phyloP scores from a whole-genome alignment of 1,284 basidiomycete species.

The Fomitopsis palustris region DNA sequence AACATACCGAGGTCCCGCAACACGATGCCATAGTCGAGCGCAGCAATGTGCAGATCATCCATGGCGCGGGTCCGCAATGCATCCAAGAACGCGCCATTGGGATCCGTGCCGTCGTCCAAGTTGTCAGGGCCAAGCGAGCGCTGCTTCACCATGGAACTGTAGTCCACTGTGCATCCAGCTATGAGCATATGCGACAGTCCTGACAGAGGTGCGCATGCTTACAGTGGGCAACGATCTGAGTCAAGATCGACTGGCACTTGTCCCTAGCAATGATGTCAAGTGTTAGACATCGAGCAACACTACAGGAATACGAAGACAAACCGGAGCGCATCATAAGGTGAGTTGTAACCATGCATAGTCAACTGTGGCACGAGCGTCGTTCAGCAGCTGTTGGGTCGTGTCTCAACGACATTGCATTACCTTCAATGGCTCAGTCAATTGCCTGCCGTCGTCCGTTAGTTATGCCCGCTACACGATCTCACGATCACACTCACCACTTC shows the following conservation, averaged over 20 bases:
- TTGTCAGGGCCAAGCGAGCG: slow-evolving; percentile 72
- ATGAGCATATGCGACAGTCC: slow-evolving; percentile 18
- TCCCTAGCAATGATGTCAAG: slow-evolving; percentile 36
- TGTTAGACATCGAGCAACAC: background rate
- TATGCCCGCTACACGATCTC: background rate
- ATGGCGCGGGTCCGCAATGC: slow-evolving; percentile 76
- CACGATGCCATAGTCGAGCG: slow-evolving; percentile 75
- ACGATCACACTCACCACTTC: slow-evolving; percentile 48
- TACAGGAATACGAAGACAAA: slow-evolving; percentile 3
- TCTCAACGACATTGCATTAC: slow-evolving; percentile 16
- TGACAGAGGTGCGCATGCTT: slow-evolving; percentile 15
- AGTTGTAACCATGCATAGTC: slow-evolving; percentile 76
- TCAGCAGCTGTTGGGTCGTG: background rate
- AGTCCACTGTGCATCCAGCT: slow-evolving; percentile 37
- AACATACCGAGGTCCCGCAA: slow-evolving; percentile 68
- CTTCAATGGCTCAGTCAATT: slow-evolving; percentile 72
- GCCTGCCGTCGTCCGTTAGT: slow-evolving; percentile 31
- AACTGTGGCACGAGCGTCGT: slow-evolving; percentile 31
- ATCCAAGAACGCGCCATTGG: slow-evolving; percentile 73
- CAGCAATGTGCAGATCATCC: slow-evolving; percentile 78
- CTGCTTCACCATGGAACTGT: slow-evolving; percentile 71
- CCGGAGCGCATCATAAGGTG: slow-evolving; percentile 74
- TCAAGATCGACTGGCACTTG: slow-evolving; percentile 80
- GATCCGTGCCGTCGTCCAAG: slow-evolving; percentile 62
- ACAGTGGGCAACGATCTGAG: slow-evolving; percentile 76